Evolutionary conservation across 1,284 basidiomycete genomes (phyloP), one percentile per base, ranked within the genome.

Genomic region (Anthracocystis setariae): DNA sequence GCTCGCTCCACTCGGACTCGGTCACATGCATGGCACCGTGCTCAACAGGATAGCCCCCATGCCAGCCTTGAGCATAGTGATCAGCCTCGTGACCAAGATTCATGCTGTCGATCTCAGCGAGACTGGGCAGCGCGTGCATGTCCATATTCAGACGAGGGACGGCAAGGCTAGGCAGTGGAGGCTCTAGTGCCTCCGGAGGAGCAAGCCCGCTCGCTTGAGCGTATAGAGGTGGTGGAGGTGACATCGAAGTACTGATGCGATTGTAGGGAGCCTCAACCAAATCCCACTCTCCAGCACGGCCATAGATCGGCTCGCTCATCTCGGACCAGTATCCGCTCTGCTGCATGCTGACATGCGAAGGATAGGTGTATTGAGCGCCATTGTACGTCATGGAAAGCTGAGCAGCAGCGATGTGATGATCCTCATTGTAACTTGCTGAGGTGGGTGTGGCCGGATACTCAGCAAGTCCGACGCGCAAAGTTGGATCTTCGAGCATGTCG

Each of bases 1-100:
- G 64, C 29, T 60, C 64, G 53, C 64, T 67, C 64, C 64, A 67
- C 12, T 67, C 64, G 7, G 57, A 67, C 27, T 67, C 64, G 35
- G 52, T 23, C 1, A 45, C 44, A 21, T 67, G 57, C 39, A 43
- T 23, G 5, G 45, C 12, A 8, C 33, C 37, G 20, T 51, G 64
- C 8, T 44, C 45, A 4, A 61, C 9, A 2, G 39, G 33, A 29
- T 49, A 56, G 32, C 48, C 49, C 8, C 48, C 48, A 18, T 60
- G 53, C 54, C 62, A 65, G 46, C 50, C 54, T 15, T 52, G 50
- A 35, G 50, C 50, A 23, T 58, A 65, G n/a, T 53, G 55, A 4
- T 35, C 50, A 8, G 24, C 35, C 10, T 64, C 49, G n/a, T 53
- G 50, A 42, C 33, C 54, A 12, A 49, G 23, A 2, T 23, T 23